phyloP scores from a whole-genome alignment of 768 basidiomycete species.

The Tylopilus sp. region DNA sequence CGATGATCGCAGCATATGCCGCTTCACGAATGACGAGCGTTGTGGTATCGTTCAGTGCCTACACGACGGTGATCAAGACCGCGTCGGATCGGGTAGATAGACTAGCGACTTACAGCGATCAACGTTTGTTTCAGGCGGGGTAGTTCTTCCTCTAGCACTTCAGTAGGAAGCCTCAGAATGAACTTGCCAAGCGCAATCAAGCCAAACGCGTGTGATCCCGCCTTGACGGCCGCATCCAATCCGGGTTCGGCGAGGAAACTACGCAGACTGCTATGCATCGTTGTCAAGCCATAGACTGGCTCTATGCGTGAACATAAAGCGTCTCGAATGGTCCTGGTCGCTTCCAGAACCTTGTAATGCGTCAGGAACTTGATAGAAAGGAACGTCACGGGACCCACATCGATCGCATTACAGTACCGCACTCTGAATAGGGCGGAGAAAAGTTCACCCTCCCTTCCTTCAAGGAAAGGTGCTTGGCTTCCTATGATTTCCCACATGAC shows the following conservation, averaged over 20 bases:
- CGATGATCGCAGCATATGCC: conserved; percentile 77
- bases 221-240: conserved; percentile 53
- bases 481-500: conserved; percentile 82
- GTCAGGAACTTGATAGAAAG: neutral
- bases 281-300: conserved; percentile 82
- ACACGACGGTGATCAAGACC: conserved; percentile 2
- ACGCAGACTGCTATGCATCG: conserved; percentile 70
- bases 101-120: conserved; percentile 50
- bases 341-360: conserved; percentile 65
- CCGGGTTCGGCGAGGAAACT: conserved; percentile 55
- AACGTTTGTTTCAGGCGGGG: conserved; percentile 72
- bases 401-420: conserved; percentile 67
- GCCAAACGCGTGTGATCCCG: conserved; percentile 75
- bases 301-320: conserved; percentile 67
- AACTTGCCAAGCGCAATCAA: conserved; percentile 83
- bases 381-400: conserved; percentile 43
- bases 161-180: conserved; percentile 72
- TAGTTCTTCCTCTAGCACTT: conserved; percentile 84
- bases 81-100: neutral
- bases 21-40: conserved; percentile 83
- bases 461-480: conserved; percentile 66
- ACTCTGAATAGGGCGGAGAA: conserved; percentile 68
- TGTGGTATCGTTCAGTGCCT: conserved; percentile 69
- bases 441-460: conserved; percentile 76
- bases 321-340: conserved; percentile 79